Base-by-base conservation (phyloP, 176 grass and related monocot species). In the Aegilops sharonensis region DNA sequence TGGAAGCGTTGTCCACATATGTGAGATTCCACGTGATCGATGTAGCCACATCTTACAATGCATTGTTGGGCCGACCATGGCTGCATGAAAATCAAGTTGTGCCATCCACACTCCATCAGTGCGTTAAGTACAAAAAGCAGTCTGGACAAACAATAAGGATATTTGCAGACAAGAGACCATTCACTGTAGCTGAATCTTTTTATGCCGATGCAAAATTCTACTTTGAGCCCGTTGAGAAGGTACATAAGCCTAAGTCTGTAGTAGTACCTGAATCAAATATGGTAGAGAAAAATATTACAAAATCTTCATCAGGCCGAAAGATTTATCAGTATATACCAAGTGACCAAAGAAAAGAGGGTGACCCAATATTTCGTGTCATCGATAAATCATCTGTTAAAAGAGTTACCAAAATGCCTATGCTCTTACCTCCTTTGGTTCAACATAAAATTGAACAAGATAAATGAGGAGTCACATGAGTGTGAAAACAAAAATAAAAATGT, bases 221-320 rank as follows among this genome's bases (percentile, higher is more conserved):
- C 5, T 37, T 82, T 24, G 80, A 73, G 8, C 68, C 34, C 0
- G 5, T 83, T 29, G 34, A 43, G 1, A 74, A 83, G n/a, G 52
- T 77, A 21, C 5, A 34, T 9, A 77, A 77, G 10, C 23, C 29
- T 35, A 77, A 57, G 17, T 2, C 15, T 3, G 20, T 20, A 2
- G 0, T 15, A 4, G 3, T 24, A 23, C 4, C 0, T 10, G 18
- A 64, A 15, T 27, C 8, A 9, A 17, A 9, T 2, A 2, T 35
- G 1, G 2, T 11, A 7, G 2, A 45, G 0, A 14, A 4, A 11
- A 17, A 54, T 8, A 2, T 0, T 0, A 0, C 5, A 0, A 6
- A 63, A 31, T 61, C 27, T 0, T 36, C 56, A 3, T 32, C 10
- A 10, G 8, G 1, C 12, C 0, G 2, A 6, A 47, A 64, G 12